Base-by-base conservation (phyloP, 2,329 filamentous ascomycete genomes). In the Fusarium foetens region DNA sequence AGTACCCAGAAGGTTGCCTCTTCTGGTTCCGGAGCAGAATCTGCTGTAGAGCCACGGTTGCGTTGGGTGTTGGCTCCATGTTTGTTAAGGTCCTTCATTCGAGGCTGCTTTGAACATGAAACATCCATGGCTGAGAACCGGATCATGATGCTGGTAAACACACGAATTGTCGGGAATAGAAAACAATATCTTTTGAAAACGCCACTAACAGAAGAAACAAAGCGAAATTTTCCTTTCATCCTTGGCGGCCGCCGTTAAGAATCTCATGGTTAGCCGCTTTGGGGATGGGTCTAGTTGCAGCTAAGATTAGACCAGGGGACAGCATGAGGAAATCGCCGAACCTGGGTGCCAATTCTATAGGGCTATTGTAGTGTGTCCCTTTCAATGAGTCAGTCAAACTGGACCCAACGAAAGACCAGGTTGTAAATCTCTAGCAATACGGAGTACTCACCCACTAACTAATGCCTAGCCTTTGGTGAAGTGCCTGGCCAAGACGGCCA, bases 281-380 rank as follows among this genome's bases (percentile, higher is more conserved):
- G 16, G 16, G 74, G 27, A 63, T 60, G 43, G 74, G 66, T 73
- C 67, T 57, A 51, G 58, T 38, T 13, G 23, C 21, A 17, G 29
- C 66, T 63, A 62, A 70, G 62, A 63, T 61, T 64, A 64, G 49
- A 49, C 65, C 48, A 66, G 68, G 60, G 70, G 54, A 46, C 39
- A 12, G 17, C 19, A 72, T 61, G 42, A 66, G 70, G 58, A 64
- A 72, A 68, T 68, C 70, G 62, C 70, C 70, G 70, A 68, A 54
- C 55, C 45, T 48, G 19, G 36, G 45, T 25, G 43, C 17, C 27
- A 12, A 51, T 54, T 39, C 16, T 19, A 25, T 70, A 73, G 58
- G 66, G 70, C 70, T 71, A 68, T 31, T n/a, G 35, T 58, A 17
- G 35, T 38, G 25, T 39, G 17, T 31, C 23, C 42, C 16, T 31